These are phyloP conservation scores for Aspergillus vadensis DNA, from an alignment of 2,329 filamentous ascomycete species.

Conservation along the genomic window DNA sequence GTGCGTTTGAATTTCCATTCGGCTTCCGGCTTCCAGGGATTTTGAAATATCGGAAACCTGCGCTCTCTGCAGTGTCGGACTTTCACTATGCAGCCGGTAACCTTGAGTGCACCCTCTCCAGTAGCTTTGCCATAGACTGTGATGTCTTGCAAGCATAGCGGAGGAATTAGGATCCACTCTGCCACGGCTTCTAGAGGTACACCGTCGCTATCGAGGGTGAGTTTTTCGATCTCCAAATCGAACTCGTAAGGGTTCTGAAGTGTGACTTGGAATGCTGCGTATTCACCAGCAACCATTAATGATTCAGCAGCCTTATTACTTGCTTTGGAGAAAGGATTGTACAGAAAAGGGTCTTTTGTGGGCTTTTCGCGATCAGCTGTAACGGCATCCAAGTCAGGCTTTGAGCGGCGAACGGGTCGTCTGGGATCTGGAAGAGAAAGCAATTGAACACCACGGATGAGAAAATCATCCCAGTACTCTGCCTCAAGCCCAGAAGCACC, in stretches of 20 bases:
- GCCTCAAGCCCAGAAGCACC: conserved; percentile 71
- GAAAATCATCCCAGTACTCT: conserved; percentile 96
- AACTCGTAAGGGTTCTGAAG: conserved; percentile 95
- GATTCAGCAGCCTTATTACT: conserved; percentile 60
- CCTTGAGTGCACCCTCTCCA: conserved; percentile 66
- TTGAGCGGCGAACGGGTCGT: conserved; percentile 66
- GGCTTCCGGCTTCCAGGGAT: conserved; percentile 71
- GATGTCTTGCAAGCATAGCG: conserved; percentile 80
- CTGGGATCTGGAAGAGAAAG: conserved; percentile 62
- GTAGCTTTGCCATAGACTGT: conserved; percentile 69
- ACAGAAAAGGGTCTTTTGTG: conserved; percentile 79
- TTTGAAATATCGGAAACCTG: conserved; percentile 78
- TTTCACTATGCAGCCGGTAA: conserved; percentile 78
- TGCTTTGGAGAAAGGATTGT: conserved; percentile 85
- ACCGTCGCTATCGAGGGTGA: conserved; percentile 74
- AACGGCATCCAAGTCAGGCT: conserved; percentile 52
- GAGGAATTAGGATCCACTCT: conserved; percentile 70
- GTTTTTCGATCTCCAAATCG: conserved; percentile 82
- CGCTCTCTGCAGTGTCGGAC: conserved; percentile 80
- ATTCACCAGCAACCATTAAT: conserved; percentile 76
- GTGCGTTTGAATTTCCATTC: conserved; percentile 76
- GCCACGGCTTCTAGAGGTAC: conserved; percentile 68
- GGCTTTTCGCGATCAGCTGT: conserved; percentile 42
- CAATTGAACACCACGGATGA: conserved; percentile 75
- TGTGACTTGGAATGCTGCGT: conserved; percentile 75